These are phyloP conservation scores for Grifola frondosa DNA, from an alignment of 1,284 basidiomycete species.

Conservation along the genomic window DNA sequence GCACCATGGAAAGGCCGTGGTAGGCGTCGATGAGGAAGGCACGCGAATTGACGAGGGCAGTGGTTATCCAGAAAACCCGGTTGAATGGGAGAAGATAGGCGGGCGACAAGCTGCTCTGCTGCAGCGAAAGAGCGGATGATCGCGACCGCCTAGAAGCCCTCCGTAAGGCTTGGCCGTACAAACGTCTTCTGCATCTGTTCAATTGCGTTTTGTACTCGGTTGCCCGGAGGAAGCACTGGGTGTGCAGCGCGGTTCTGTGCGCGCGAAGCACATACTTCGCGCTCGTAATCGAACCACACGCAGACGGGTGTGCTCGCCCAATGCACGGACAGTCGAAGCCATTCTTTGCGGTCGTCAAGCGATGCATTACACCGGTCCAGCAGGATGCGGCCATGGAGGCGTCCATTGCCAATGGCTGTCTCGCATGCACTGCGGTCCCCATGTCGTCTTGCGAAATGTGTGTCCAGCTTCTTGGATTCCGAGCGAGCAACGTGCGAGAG, in stretches of 20 bases:
- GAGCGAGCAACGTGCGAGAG: constrained; percentile 42
- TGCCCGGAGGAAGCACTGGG: constrained; percentile 55
- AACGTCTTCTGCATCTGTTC: constrained; percentile 51
- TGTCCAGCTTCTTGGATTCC: constrained; percentile 43
- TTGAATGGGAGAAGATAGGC: constrained; percentile 47
- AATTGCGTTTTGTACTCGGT: constrained; percentile 52
- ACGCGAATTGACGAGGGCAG: constrained; percentile 79
- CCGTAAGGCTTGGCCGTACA: constrained; percentile 41
- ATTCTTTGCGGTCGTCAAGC: constrained; percentile 43
- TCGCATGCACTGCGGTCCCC: constrained; percentile 50
- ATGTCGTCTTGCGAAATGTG: constrained; percentile 57
- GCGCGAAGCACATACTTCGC: constrained; percentile 48
- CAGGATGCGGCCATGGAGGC: constrained; percentile 39
- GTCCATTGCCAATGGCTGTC: constrained; percentile 41
- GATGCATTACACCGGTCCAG: constrained; percentile 59
- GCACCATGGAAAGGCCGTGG: constrained; percentile 85
- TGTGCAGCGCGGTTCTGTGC: constrained; percentile 57
- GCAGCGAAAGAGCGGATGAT: constrained; percentile 50
- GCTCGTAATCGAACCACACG: constrained; percentile 57
- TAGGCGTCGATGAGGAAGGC: constrained; percentile 88
- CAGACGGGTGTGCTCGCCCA: constrained; percentile 48
- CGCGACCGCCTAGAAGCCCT: constrained; percentile 53
- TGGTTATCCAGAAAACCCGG: constrained; percentile 74
- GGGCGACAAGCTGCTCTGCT: constrained; percentile 44
- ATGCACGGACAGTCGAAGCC: constrained; percentile 51